A percentile compares a stretch with the other conserved stretches of the same genome.
These are phyloP conservation scores for Cicer chorassanicum DNA, from an alignment of 306 rosid species.

Conservation along the genomic window DNA sequence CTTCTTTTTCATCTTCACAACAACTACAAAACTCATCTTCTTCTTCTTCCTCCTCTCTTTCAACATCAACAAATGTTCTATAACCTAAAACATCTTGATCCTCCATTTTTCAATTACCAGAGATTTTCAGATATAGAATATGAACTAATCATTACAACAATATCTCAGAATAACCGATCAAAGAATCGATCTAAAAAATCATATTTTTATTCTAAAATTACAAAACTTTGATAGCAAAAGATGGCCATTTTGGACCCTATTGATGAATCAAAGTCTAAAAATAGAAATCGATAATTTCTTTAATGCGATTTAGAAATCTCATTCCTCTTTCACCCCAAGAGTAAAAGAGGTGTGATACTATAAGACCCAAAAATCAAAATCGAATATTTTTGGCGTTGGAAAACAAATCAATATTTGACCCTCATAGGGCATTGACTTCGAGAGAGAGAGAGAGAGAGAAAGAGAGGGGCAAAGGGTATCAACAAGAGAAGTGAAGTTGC, in stretches of 20 bases:
- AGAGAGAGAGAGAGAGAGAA: slow-evolving; percentile 25
- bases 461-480: slow-evolving; percentile 1
- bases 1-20: slow-evolving; percentile 56
- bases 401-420: slow-evolving; percentile 38
- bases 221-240: slow-evolving; percentile 41
- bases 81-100: slow-evolving; percentile 52
- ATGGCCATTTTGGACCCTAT: slow-evolving; percentile 32
- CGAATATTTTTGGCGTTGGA: slow-evolving; percentile 30
- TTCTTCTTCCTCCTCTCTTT: slow-evolving; percentile 70
- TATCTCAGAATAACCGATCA: slow-evolving; percentile 43
- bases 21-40: slow-evolving; percentile 97
- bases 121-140: slow-evolving; percentile 33
- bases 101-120: slow-evolving; percentile 60
- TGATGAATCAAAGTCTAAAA: slow-evolving; percentile 43
- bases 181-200: slow-evolving; percentile 45
- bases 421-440: slow-evolving; percentile 38
- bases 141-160: slow-evolving; percentile 33
- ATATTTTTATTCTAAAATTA: slow-evolving; percentile 45
- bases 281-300: slow-evolving; percentile 22
- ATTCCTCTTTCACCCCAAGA: neutral
- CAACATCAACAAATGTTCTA: slow-evolving; percentile 42
- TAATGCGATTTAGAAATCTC: slow-evolving; percentile 26
- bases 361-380: slow-evolving; percentile 23
- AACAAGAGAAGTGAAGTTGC: slow-evolving; percentile 54
- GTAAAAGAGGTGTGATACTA: neutral